Conservation (phyloP, 148 eudicot species). For the Chenopodium quinoa region DNA sequence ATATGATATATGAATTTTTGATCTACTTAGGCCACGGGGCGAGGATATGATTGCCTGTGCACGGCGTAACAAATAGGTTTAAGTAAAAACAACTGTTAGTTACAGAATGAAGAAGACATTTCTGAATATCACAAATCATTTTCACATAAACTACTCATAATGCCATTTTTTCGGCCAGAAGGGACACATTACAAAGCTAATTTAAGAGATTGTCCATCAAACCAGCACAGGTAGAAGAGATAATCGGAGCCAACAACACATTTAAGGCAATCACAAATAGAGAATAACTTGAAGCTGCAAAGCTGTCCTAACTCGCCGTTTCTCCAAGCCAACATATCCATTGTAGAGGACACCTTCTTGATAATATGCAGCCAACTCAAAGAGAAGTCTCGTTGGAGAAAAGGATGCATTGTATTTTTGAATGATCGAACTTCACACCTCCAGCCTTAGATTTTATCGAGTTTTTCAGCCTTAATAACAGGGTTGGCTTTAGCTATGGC, state of each 20-base stretch:
- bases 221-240: slow-evolving; percentile 28
- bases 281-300: slow-evolving; percentile 36
- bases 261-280: slow-evolving; percentile 30
- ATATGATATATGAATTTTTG: too few relatives aligned
- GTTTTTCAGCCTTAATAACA: slow-evolving; percentile 55
- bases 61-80: too few relatives aligned
- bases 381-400: slow-evolving; percentile 26
- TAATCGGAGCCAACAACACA: slow-evolving; percentile 34
- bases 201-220: slow-evolving; percentile 32
- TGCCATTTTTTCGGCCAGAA: slow-evolving; percentile 31
- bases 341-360: slow-evolving; percentile 27
- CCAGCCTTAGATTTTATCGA: slow-evolving; percentile 39
- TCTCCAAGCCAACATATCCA: slow-evolving; percentile 27
- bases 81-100: slow-evolving; percentile 4
- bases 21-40: neutral
- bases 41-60: neutral
- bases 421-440: slow-evolving; percentile 17
- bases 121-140: slow-evolving; percentile 32
- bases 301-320: slow-evolving; percentile 29
- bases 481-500: slow-evolving; percentile 72
- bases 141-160: slow-evolving; percentile 34
- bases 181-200: slow-evolving; percentile 33
- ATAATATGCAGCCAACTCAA: slow-evolving; percentile 37
- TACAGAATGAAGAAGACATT: slow-evolving; percentile 26
- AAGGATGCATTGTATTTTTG: slow-evolving; percentile 25